phyloP scores from a whole-genome alignment of 106 monocot genomes.

The Cymbidium sinense region DNA sequence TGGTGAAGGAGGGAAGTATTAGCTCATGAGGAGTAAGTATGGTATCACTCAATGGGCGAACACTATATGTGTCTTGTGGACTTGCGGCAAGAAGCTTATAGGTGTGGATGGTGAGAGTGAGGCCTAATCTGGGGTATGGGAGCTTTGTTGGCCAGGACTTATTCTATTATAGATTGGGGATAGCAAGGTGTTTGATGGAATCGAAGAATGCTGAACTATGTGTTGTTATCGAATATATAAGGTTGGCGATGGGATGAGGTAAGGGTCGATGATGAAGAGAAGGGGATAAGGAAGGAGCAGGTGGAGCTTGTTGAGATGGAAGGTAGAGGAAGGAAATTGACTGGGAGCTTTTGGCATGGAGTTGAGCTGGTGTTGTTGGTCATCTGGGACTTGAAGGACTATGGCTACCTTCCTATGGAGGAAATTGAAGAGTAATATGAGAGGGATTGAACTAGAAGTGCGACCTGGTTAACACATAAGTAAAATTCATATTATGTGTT shows the following conservation, averaged over 20 bases:
- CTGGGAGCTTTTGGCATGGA: constrained; percentile 5
- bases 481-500: no score
- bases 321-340: constrained; percentile 16
- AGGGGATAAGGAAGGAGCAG: constrained; percentile 33
- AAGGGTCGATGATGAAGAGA: constrained; percentile 22
- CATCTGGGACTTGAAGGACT: constrained; percentile 28
- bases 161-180: constrained; percentile 28
- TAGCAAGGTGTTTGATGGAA: constrained; percentile 22
- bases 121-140: constrained; percentile 21
- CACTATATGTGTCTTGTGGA: constrained; percentile 41
- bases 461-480: no score
- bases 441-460: neutral
- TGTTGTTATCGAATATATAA: constrained; percentile 37
- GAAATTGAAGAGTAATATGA: constrained; percentile 1
- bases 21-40: constrained; percentile 18
- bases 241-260: constrained; percentile 20
- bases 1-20: constrained; percentile 22
- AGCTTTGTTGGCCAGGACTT: constrained; percentile 26
- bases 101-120: constrained; percentile 13
- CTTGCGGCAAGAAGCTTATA: constrained; percentile 33
- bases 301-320: constrained; percentile 29
- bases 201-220: constrained; percentile 33
- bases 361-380: constrained; percentile 15
- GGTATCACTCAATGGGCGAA: constrained; percentile 19
- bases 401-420: constrained; percentile 6